Conservation (phyloP, 306 rosid species). For the Glycine tomentella region DNA sequence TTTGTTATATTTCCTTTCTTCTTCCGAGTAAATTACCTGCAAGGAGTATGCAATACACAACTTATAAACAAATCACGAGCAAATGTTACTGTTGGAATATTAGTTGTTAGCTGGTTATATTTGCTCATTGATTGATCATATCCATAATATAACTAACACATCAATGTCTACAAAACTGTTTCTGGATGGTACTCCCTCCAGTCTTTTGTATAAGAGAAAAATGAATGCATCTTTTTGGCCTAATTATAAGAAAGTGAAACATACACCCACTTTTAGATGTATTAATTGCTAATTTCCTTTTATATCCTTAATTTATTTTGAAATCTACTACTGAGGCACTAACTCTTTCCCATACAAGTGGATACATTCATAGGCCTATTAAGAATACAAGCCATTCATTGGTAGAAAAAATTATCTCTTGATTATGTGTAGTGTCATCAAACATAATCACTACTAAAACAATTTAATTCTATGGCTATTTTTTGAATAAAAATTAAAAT, state of each 20-base stretch:
- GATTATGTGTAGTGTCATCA: background rate
- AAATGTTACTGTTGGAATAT: background rate
- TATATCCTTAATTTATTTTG: too few relatives aligned
- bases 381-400: too few relatives aligned
- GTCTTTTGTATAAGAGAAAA: too few relatives aligned
- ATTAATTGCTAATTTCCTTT: background rate
- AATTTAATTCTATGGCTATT: background rate
- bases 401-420: too few relatives aligned
- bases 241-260: too few relatives aligned
- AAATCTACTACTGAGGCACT: too few relatives aligned
- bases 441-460: background rate
- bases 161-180: background rate
- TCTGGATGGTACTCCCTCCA: background rate
- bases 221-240: background rate
- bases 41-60: conserved; percentile 19
- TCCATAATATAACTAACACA: background rate
- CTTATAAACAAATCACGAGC: conserved; percentile 12
- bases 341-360: too few relatives aligned
- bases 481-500: background rate
- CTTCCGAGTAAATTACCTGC: conserved; percentile 97
- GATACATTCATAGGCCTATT: too few relatives aligned
- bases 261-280: background rate
- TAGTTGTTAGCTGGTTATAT: background rate
- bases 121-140: background rate
- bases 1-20: conserved; percentile 90